phyloP scores from a whole-genome alignment of 257 asterid species.

The Apocynum venetum region DNA sequence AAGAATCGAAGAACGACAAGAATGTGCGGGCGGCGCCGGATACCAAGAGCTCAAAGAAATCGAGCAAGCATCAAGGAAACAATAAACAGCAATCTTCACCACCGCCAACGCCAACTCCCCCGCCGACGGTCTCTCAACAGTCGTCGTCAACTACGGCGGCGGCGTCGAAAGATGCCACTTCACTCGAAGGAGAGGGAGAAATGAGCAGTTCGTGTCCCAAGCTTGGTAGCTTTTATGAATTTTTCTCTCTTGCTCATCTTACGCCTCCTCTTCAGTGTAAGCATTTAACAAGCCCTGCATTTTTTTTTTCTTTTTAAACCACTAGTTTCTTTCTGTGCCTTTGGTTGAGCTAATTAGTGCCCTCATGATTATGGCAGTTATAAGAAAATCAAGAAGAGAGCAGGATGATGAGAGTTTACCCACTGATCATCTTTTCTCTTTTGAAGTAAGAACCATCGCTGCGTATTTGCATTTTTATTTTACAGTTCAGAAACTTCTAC shows the following conservation, averaged over 20 bases:
- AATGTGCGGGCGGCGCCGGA: conserved; percentile 49
- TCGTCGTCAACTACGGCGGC: neutral
- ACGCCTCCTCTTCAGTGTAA: conserved; percentile 94
- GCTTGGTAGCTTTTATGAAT: conserved; percentile 90
- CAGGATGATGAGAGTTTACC: conserved; percentile 35
- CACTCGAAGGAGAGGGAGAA: conserved; percentile 70
- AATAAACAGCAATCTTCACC: conserved; percentile 43
- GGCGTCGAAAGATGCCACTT: conserved; percentile 31
- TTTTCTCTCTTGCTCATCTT: conserved; percentile 96
- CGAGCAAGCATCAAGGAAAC: conserved; percentile 47
- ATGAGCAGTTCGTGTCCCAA: conserved; percentile 78
- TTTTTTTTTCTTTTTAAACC: neutral
- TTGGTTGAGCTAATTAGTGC: neutral
- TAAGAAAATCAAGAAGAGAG: conserved; percentile 54
- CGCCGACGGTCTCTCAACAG: conserved; percentile 11
- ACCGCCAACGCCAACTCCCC: conserved; percentile 42
- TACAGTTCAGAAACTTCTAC: neutral
- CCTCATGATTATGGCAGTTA: conserved; percentile 43
- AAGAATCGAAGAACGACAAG: conserved; percentile 34
- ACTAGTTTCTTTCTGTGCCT: neutral
- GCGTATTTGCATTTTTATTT: neutral
- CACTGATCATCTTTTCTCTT: conserved; percentile 73
- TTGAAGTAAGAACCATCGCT: conserved; percentile 56
- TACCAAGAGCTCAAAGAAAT: conserved; percentile 47
- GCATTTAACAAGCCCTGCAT: conserved; percentile 13